These are phyloP conservation scores for Bassia scoparia DNA, from an alignment of 148 eudicot species.

Conservation along the genomic window DNA sequence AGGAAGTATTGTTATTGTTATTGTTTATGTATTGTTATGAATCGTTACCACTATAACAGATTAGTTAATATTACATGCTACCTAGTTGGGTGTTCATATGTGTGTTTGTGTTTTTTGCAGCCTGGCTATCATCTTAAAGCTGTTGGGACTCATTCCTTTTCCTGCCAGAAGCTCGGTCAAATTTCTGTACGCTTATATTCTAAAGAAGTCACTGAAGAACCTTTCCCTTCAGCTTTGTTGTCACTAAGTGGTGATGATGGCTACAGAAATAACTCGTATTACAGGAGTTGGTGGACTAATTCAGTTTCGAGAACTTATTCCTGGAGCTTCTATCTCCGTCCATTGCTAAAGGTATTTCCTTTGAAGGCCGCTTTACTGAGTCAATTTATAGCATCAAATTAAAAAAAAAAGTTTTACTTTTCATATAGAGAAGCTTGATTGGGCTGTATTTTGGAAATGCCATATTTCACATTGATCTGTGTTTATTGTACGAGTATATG, in stretches of 20 bases:
- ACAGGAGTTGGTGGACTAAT: slow-evolving; percentile 79
- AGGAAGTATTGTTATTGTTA: too few species aligned
- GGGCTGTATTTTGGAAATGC: background rate
- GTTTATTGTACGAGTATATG: background rate
- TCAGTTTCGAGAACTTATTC: slow-evolving; percentile 63
- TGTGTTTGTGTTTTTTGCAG: slow-evolving; percentile 44
- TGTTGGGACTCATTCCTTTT: slow-evolving; percentile 71
- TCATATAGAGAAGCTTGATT: too few species aligned
- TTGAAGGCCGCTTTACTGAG: too few species aligned
- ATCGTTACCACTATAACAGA: background rate
- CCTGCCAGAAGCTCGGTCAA: slow-evolving; percentile 94
- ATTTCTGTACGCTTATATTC: slow-evolving; percentile 65
- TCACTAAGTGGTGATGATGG: slow-evolving; percentile 98
- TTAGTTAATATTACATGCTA: slow-evolving; percentile 5
- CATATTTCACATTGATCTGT: background rate
- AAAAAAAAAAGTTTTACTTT: too few species aligned
- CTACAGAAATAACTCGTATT: slow-evolving; percentile 87
- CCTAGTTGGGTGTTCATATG: background rate
- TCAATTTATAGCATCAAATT: too few species aligned
- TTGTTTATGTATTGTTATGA: too few species aligned
- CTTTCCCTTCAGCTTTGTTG: slow-evolving; percentile 81
- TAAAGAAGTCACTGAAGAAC: slow-evolving; percentile 61
- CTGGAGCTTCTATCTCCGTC: slow-evolving; percentile 99
- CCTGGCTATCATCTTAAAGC: slow-evolving; percentile 82
- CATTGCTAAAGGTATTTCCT: slow-evolving; percentile 75